Conservation (phyloP, 2,329 filamentous ascomycete species). For the Penicillium sp. region DNA sequence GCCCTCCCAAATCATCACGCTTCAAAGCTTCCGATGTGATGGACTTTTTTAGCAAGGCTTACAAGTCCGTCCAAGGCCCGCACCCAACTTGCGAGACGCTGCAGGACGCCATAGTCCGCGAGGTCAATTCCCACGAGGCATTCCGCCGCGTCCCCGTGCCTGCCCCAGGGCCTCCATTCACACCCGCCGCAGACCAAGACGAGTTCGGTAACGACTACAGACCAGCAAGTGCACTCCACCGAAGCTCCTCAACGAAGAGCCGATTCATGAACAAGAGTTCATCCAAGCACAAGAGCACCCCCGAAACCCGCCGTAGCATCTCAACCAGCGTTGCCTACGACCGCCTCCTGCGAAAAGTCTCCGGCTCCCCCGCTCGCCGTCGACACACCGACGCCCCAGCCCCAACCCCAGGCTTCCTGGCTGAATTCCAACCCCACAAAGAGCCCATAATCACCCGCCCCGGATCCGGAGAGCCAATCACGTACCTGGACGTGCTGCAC, state of each 20-base stretch:
- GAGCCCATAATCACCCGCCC: not conserved
- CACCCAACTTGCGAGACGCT: slow-evolving; percentile 43
- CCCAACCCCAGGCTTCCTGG: slow-evolving; percentile 34
- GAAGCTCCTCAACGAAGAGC: slow-evolving; percentile 32
- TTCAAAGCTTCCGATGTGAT: slow-evolving; percentile 44
- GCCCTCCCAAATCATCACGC: slow-evolving; percentile 27
- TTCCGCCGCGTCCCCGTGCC: slow-evolving; percentile 39
- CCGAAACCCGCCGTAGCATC: slow-evolving; percentile 33
- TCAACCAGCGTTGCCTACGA: slow-evolving; percentile 29
- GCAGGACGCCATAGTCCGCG: slow-evolving; percentile 46
- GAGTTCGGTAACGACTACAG: slow-evolving; percentile 21
- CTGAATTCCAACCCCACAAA: slow-evolving; percentile 18
- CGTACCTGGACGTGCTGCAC: slow-evolving; percentile 33
- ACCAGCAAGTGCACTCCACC: slow-evolving; percentile 19
- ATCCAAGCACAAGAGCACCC: slow-evolving; percentile 28
- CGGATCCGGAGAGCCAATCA: slow-evolving; percentile 22
- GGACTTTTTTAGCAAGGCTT: slow-evolving; percentile 44
- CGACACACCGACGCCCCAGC: slow-evolving; percentile 44
- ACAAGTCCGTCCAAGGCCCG: slow-evolving; percentile 31
- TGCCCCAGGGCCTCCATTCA: slow-evolving; percentile 34
- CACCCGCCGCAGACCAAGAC: slow-evolving; percentile 29
- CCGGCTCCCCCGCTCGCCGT: slow-evolving; percentile 28
- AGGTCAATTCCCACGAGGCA: slow-evolving; percentile 47
- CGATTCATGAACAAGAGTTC: slow-evolving; percentile 35
- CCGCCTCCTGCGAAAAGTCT: slow-evolving; percentile 20